phyloP scores from a whole-genome alignment of 768 basidiomycete genomes.

The Pleurotus giganteus region DNA sequence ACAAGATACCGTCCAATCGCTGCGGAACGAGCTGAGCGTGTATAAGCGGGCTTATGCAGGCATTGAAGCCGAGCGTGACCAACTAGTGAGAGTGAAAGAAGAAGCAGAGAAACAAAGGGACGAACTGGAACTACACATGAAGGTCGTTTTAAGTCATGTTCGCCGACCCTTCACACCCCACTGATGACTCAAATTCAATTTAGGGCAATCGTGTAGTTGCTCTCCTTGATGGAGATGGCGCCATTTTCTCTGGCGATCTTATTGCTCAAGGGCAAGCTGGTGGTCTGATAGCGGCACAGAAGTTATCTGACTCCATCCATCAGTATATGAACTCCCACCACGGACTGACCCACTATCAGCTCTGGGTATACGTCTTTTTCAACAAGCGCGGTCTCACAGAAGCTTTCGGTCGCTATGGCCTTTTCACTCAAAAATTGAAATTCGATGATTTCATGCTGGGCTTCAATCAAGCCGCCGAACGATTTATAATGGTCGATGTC shows the following conservation, averaged over 20 bases:
- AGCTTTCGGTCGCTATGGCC: constrained; percentile 40
- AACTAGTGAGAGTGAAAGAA: constrained; percentile 30
- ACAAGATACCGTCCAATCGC: constrained; percentile 29
- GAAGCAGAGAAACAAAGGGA: constrained; percentile 37
- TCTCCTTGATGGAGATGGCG: constrained; percentile 66
- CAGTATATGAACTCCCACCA: constrained; percentile 32
- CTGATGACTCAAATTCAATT: background rate
- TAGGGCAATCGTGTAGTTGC: constrained; percentile 46
- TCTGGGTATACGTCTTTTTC: constrained; percentile 62
- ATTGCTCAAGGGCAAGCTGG: constrained; percentile 56
- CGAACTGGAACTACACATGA: constrained; percentile 38
- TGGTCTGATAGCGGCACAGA: constrained; percentile 53
- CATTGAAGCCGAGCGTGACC: constrained; percentile 28
- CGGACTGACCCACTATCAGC: constrained; percentile 43
- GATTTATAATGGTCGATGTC: constrained; percentile 70
- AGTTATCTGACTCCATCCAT: constrained; percentile 38
- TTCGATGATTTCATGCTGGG: constrained; percentile 68
- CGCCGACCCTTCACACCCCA: background rate
- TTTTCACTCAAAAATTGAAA: constrained; percentile 33
- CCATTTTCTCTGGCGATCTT: constrained; percentile 55
- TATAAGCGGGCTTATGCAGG: constrained; percentile 41
- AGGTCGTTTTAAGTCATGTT: constrained; percentile 22
- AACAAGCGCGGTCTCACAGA: constrained; percentile 62
- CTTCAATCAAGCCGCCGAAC: constrained; percentile 67
- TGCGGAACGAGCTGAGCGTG: constrained; percentile 39